Evolutionary conservation across 2,329 filamentous ascomycete species (phyloP).

Genomic region (Didymella pinodella): DNA sequence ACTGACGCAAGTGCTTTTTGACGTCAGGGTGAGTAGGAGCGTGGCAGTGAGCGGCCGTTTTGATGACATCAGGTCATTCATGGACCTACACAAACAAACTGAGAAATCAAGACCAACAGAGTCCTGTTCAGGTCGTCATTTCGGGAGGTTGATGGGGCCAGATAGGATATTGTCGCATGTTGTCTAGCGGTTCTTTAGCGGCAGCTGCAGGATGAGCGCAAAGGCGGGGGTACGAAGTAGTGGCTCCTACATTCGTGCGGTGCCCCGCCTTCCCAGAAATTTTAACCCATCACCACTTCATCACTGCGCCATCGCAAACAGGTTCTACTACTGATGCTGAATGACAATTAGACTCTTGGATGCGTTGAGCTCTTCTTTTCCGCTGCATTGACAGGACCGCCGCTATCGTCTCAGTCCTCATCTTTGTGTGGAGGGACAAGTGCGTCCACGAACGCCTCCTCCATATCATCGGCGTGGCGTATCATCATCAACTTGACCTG

Average conservation of each 20-base stretch:
- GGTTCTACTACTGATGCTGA: neutral
- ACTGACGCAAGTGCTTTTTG: neutral
- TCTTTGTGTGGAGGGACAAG: neutral
- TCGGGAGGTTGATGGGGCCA: neutral
- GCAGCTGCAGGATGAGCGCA: neutral
- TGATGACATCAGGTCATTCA: neutral
- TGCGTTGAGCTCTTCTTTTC: neutral
- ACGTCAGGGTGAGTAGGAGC: neutral
- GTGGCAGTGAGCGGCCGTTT: neutral
- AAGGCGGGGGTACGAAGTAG: neutral
- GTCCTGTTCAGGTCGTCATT: too few relatives aligned
- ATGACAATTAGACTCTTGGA: neutral
- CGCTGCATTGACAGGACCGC: neutral
- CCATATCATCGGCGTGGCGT: neutral
- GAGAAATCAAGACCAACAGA: neutral
- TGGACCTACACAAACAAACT: neutral
- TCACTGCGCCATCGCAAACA: neutral
- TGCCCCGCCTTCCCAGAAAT: neutral
- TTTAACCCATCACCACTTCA: neutral
- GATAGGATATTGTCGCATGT: neutral
- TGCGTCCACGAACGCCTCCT: neutral
- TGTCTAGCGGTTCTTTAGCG: neutral
- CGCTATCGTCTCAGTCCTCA: neutral
- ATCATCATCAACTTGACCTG: neutral
- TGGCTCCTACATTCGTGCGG: neutral